Evolutionary conservation across 1,284 basidiomycete species (phyloP).

Genomic region (Irpex sp.): DNA sequence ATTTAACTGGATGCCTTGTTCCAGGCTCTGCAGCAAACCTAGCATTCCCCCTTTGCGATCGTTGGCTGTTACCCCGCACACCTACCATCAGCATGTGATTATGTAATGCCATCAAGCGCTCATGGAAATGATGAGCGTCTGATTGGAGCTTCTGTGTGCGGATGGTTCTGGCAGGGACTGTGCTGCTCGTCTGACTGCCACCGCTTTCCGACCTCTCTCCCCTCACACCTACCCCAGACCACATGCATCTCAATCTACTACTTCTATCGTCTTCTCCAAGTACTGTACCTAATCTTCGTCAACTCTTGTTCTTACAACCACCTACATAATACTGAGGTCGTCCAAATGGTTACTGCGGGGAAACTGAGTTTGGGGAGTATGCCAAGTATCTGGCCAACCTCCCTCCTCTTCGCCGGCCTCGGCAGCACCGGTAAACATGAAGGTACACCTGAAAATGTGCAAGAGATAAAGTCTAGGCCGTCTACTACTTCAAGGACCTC

Average conservation of each 20-base stretch:
- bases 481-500: not conserved
- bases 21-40: too few relatives aligned
- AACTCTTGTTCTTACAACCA: not conserved
- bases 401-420: constrained; percentile 17
- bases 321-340: not conserved
- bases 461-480: constrained; percentile 4
- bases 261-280: not conserved
- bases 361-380: not conserved
- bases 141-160: not conserved
- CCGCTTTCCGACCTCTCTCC: not conserved
- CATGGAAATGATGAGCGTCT: not conserved
- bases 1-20: too few relatives aligned
- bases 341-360: not conserved
- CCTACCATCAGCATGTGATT: not conserved
- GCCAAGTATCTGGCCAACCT: constrained; percentile 23
- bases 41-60: too few relatives aligned
- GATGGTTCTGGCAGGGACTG: not conserved
- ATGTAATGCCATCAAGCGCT: not conserved
- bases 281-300: not conserved
- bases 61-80: not conserved
- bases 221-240: not conserved
- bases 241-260: not conserved
- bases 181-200: not conserved
- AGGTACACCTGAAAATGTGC: constrained; percentile 4
- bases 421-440: constrained; percentile 9